Evolutionary conservation across 352 stramenopile species (phyloP).

Genomic region (Globisporangium canariense): DNA sequence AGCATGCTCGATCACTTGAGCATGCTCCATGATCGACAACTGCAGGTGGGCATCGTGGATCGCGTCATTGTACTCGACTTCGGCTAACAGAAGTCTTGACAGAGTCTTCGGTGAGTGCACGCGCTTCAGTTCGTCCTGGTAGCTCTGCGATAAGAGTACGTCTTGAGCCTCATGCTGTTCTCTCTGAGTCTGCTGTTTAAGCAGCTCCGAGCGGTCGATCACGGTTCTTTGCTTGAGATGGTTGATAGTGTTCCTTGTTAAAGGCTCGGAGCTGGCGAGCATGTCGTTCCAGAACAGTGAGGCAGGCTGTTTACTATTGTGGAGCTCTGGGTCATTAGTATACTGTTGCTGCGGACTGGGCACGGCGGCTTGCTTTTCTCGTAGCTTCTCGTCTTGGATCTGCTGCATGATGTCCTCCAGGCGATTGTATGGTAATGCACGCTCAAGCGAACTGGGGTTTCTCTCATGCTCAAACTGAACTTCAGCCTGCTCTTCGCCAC

Average conservation of each 20-base stretch:
- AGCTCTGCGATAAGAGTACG: constrained; percentile 4
- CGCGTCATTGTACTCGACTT: constrained; percentile 66
- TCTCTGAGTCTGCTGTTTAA: not conserved
- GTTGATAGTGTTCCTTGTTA: not conserved
- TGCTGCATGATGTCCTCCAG: constrained; percentile 52
- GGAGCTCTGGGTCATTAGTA: not conserved
- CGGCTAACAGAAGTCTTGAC: constrained; percentile 44
- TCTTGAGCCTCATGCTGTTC: constrained; percentile 11
- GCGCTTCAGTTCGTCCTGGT: constrained; percentile 19
- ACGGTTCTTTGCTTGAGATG: not conserved
- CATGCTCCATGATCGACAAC: constrained; percentile 53
- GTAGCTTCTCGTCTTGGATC: constrained; percentile 28
- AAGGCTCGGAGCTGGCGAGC: constrained; percentile 9
- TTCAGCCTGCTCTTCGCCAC: not conserved
- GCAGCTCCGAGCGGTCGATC: constrained; percentile 17
- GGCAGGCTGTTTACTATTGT: not conserved
- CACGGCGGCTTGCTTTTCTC: constrained; percentile 5
- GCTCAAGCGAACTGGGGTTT: not conserved
- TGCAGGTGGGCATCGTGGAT: constrained; percentile 64
- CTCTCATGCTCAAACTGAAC: not conserved
- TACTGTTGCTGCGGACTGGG: not conserved
- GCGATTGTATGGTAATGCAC: constrained; percentile 6
- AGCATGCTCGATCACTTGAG: constrained; percentile 43
- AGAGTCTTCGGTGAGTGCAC: constrained; percentile 49
- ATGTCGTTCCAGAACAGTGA: constrained; percentile 13